Percentiles rank a stretch among this genome's conserved stretches.
Conservation (phyloP, 192 early-diverging fungal genomes). For the Geranomyces variabilis region DNA sequence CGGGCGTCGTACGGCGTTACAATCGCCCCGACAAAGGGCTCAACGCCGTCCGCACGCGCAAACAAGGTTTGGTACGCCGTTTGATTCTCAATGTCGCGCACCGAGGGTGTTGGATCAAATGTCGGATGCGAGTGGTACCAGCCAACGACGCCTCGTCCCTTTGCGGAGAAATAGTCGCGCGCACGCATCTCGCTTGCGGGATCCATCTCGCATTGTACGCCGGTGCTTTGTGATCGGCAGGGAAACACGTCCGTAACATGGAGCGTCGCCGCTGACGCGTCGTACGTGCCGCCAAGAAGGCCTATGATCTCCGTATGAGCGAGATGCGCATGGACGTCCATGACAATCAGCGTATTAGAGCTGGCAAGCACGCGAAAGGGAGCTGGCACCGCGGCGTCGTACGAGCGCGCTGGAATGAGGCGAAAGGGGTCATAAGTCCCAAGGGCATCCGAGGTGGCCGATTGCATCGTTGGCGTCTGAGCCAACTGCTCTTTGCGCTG, state of each 20-base stretch:
- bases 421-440: constrained; percentile 40
- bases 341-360: constrained; percentile 66
- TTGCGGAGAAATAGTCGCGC: constrained; percentile 67
- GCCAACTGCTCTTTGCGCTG: constrained; percentile 5
- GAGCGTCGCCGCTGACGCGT: constrained; percentile 51
- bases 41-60: constrained; percentile 58
- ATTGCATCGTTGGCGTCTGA: constrained; percentile 21
- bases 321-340: constrained; percentile 93
- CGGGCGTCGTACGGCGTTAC: constrained; percentile 77
- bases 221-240: constrained; percentile 78
- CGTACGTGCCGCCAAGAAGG: constrained; percentile 80
- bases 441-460: constrained; percentile 20
- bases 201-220: constrained; percentile 95
- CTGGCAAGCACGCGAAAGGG: constrained; percentile 41
- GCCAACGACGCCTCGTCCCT: constrained; percentile 74
- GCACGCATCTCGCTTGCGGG: constrained; percentile 84
- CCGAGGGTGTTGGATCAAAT: constrained; percentile 85
- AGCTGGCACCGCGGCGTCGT: neutral
- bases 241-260: constrained; percentile 75
- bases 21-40: constrained; percentile 91
- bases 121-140: constrained; percentile 98
- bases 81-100: constrained; percentile 91
- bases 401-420: constrained; percentile 35
- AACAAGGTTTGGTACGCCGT: constrained; percentile 82
- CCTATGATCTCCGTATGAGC: constrained; percentile 93